phyloP scores from a whole-genome alignment of 2,329 filamentous ascomycete species.

The Fonsecaea nubica region DNA sequence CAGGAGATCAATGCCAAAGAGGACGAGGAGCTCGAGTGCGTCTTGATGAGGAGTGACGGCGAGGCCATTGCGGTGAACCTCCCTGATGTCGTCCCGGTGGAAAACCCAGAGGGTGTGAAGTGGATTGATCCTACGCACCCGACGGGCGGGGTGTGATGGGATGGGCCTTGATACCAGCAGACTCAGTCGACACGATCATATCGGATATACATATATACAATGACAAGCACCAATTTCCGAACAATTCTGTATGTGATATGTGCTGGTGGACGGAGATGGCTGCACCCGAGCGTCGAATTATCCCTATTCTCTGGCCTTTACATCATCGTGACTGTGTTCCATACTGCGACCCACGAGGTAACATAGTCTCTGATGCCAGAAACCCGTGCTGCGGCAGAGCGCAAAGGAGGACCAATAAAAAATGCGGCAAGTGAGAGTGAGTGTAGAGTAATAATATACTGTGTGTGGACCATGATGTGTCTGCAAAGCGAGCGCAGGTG shows the following conservation, averaged over 20 bases:
- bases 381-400: constrained; percentile 1
- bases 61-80: constrained; percentile 56
- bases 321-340: not conserved
- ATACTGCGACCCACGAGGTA: not conserved
- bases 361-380: not conserved
- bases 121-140: constrained; percentile 56
- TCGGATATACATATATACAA: not conserved
- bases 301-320: not conserved
- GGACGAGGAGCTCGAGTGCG: constrained; percentile 53
- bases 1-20: constrained; percentile 55
- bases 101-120: constrained; percentile 52
- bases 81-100: constrained; percentile 51
- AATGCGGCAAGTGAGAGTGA: no score
- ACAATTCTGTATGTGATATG: not conserved
- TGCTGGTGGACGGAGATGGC: not conserved
- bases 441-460: no score
- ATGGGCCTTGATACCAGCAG: not conserved
- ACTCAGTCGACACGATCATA: not conserved
- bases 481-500: no score
- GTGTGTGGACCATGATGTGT: no score
- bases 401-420: no score
- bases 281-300: not conserved
- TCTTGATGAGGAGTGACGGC: constrained; percentile 52
- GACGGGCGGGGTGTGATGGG: constrained; percentile 40
- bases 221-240: not conserved